Conservation (phyloP, 129 eudicot genomes). For the Tagetes patula region DNA sequence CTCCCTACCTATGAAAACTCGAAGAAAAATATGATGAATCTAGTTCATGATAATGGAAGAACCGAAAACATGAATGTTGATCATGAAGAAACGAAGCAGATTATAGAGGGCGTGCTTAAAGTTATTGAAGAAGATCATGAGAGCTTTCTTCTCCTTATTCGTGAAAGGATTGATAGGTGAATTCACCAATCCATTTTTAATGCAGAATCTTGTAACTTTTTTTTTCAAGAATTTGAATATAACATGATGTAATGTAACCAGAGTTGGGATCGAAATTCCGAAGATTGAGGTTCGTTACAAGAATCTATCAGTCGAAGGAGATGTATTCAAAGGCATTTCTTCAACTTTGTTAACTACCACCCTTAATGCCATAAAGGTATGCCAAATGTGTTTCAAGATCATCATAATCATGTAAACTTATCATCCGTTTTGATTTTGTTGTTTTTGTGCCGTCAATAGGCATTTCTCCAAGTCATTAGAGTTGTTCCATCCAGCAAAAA, state of each 20-base stretch:
- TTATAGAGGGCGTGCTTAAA: slow-evolving; percentile 54
- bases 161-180: slow-evolving; percentile 72
- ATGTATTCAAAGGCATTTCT: slow-evolving; percentile 61
- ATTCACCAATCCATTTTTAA: not conserved
- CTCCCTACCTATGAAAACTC: slow-evolving; percentile 65
- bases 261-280: slow-evolving; percentile 69
- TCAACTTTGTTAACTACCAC: slow-evolving; percentile 65
- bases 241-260: slow-evolving; percentile 20
- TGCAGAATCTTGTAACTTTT: too few relatives aligned
- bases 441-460: slow-evolving; percentile 31
- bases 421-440: too few relatives aligned
- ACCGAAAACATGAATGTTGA: slow-evolving; percentile 27
- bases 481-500: slow-evolving; percentile 70
- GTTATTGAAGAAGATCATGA: slow-evolving; percentile 68
- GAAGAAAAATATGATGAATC: slow-evolving; percentile 54
- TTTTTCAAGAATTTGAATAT: too few relatives aligned
- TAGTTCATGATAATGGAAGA: slow-evolving; percentile 31
- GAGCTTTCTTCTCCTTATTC: slow-evolving; percentile 54
- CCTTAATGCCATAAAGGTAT: slow-evolving; percentile 62
- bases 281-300: slow-evolving; percentile 66
- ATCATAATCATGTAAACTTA: too few relatives aligned
- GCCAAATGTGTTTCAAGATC: not conserved
- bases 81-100: slow-evolving; percentile 45
- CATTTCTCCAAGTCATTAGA: slow-evolving; percentile 48
- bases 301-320: slow-evolving; percentile 74